Evolutionary conservation across 768 basidiomycete species (phyloP).

Genomic region (Gymnopilus junonius): DNA sequence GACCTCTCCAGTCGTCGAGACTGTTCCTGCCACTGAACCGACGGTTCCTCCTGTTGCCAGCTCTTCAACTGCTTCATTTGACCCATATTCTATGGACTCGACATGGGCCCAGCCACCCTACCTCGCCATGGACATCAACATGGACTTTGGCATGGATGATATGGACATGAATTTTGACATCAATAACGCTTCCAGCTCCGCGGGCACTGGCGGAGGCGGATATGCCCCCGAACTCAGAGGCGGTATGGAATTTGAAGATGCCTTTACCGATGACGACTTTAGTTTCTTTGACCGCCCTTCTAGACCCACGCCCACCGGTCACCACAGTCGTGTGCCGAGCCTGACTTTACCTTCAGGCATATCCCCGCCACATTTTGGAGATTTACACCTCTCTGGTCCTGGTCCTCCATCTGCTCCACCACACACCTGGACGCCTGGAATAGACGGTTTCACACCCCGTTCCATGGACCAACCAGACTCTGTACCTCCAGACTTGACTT

Average conservation of each 20-base stretch:
- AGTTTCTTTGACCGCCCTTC: slow-evolving; percentile 77
- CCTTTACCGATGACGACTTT: slow-evolving; percentile 88
- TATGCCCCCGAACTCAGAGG: slow-evolving; percentile 12
- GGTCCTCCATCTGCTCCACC: slow-evolving; percentile 17
- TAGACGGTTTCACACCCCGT: slow-evolving; percentile 35
- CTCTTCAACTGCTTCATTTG: slow-evolving; percentile 32
- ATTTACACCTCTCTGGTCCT: slow-evolving; percentile 22
- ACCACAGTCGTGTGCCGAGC: not conserved
- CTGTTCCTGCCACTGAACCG: slow-evolving; percentile 4
- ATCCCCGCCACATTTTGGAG: slow-evolving; percentile 28
- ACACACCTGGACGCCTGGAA: slow-evolving; percentile 29
- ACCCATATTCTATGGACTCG: slow-evolving; percentile 49
- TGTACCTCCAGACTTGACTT: slow-evolving; percentile 47
- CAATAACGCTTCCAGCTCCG: slow-evolving; percentile 21
- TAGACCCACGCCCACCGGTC: not conserved
- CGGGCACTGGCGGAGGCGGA: not conserved
- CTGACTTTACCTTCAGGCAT: not conserved
- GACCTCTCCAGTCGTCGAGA: slow-evolving; percentile 32
- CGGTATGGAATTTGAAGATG: slow-evolving; percentile 57
- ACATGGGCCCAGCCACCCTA: slow-evolving; percentile 34
- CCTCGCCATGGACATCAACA: slow-evolving; percentile 58
- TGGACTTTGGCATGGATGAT: slow-evolving; percentile 49
- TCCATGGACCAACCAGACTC: slow-evolving; percentile 29
- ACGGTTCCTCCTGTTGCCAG: slow-evolving; percentile 1
- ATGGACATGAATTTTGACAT: slow-evolving; percentile 35